phyloP scores from a whole-genome alignment of 2,329 filamentous ascomycete genomes.

The Onygenales sp. region DNA sequence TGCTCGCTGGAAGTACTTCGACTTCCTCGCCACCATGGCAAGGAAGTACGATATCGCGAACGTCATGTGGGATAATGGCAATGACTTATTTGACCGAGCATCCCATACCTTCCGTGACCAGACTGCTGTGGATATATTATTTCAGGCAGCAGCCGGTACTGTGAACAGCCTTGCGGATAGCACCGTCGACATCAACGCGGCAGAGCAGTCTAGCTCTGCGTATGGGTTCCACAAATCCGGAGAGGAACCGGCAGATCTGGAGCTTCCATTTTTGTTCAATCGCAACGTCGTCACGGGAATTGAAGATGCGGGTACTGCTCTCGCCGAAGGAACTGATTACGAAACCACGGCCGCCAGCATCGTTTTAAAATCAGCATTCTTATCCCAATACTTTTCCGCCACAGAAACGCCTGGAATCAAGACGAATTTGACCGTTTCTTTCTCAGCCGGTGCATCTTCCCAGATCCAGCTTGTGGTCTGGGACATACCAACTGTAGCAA shows the following conservation, averaged over 20 bases:
- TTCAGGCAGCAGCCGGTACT: constrained; percentile 34
- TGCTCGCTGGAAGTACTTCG: constrained; percentile 50
- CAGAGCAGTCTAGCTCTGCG: constrained; percentile 42
- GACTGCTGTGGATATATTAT: constrained; percentile 39
- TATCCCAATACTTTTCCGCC: constrained; percentile 36
- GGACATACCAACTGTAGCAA: constrained; percentile 32
- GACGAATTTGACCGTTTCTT: constrained; percentile 43
- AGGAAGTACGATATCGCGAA: constrained; percentile 41
- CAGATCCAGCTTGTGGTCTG: constrained; percentile 45
- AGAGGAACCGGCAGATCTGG: constrained; percentile 32
- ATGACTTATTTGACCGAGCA: constrained; percentile 45
- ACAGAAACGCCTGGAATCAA: constrained; percentile 37
- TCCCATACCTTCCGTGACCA: constrained; percentile 43
- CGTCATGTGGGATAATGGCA: constrained; percentile 52
- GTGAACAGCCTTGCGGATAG: constrained; percentile 44
- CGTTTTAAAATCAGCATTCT: constrained; percentile 39
- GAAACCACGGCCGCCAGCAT: constrained; percentile 36
- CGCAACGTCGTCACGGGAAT: constrained; percentile 43
- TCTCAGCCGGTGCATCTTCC: constrained; percentile 42
- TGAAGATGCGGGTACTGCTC: constrained; percentile 25
- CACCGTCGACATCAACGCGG: constrained; percentile 39
- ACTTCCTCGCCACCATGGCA: constrained; percentile 43
- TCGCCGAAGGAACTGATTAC: constrained; percentile 39
- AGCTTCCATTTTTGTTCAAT: constrained; percentile 44
- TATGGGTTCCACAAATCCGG: constrained; percentile 47